Evolutionary conservation across 2,329 filamentous ascomycete genomes (phyloP), one percentile per base, ranked within the genome.

Genomic region (Fusarium equiseti): DNA sequence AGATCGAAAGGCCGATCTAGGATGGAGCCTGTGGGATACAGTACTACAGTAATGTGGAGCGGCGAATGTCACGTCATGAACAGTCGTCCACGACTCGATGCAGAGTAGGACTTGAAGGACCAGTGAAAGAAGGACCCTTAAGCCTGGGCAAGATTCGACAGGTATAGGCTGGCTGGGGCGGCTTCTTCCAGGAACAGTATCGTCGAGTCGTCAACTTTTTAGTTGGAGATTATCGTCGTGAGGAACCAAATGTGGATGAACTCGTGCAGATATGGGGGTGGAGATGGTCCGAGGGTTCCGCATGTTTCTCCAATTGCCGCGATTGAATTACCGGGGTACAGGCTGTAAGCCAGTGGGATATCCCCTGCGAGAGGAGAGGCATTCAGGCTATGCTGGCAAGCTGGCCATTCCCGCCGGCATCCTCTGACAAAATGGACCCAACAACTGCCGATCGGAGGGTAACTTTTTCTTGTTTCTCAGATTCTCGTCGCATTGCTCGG

Each of bases 221-320:
- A 20, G 48, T 27, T 55, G 13, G 43, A 42, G 43, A 66, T 40
- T 24, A 61, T 45, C 55, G 59, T 18, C 31, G 24, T 16, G 24
- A 66, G 46, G n/a, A 22, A 48, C 54, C 42, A 66, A 35, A 66
- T 40, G 55, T 44, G 63, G 63, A 46, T n/a, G 38, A 26, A 42
- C 54, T 45, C 26, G 38, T 45, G 62, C 66, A 66, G 61, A 66
- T 66, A 66, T 66, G 63, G 55, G 60, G 48, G 63, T 66, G 49
- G 62, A 62, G 55, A 62, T 20, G 43, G 62, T 16, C 63, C 63
- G 63, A 66, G 49, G 49, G 55, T 50, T 66, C 63, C 62, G 64
- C 63, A 52, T 42, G 29, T 57, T 67, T 66, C 55, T 53, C 57
- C 63, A 68, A 68, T 58, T 68, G 65, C 63, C 63, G 65, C 56